Percentiles rank a stretch among this genome's conserved stretches.
Evolutionary conservation across 163 green algal species (phyloP).

Genomic region (Scenedesmus sp.): DNA sequence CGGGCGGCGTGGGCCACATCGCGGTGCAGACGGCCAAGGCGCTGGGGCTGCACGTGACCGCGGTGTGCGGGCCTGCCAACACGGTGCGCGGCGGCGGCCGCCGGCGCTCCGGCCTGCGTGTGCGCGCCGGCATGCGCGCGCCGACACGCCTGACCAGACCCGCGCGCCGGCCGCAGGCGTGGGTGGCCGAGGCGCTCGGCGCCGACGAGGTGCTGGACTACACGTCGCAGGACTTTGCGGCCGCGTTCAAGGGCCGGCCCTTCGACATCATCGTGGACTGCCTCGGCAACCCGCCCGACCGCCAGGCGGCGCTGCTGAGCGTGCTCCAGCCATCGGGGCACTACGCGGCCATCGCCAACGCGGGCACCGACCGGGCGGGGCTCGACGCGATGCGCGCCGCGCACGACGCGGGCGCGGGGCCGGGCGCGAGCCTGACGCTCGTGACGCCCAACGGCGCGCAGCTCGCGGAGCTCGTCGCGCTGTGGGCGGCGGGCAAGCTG

Average conservation of each 20-base stretch:
- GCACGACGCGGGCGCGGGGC: constrained; percentile 40
- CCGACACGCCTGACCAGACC: too few species aligned
- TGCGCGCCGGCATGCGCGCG: too few species aligned
- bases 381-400: constrained; percentile 26
- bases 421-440: constrained; percentile 16
- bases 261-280: constrained; percentile 52
- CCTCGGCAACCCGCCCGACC: constrained; percentile 5
- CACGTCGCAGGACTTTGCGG: constrained; percentile 36
- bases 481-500: constrained; percentile 42
- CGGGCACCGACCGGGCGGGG: constrained; percentile 9
- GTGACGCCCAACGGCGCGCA: constrained; percentile 47
- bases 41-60: constrained; percentile 34
- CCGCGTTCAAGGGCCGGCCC: neutral
- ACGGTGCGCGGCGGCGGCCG: too few species aligned
- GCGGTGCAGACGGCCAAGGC: constrained; percentile 44
- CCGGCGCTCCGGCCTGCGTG: too few species aligned
- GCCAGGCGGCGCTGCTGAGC: neutral
- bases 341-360: constrained; percentile 47
- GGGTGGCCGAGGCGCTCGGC: constrained; percentile 19
- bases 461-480: constrained; percentile 50
- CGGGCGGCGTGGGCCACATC: constrained; percentile 43
- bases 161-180: neutral
- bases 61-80: constrained; percentile 36
- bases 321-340: constrained; percentile 40
- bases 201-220: constrained; percentile 45